Conservation (phyloP, 495 filamentous ascomycete species). For the Hypoxylon fragiforme region DNA sequence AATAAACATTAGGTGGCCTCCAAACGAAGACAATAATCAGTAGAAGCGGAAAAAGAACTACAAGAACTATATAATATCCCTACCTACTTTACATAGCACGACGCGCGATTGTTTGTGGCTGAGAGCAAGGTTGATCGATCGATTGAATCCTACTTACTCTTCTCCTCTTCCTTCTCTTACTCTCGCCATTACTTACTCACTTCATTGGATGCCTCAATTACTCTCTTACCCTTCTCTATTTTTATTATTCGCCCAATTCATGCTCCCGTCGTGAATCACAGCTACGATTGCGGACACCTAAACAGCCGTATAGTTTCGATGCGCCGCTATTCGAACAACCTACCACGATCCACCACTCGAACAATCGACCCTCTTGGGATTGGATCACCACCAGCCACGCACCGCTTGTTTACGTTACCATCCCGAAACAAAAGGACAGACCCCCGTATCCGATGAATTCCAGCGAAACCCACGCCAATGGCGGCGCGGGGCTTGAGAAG, state of each 20-base stretch:
- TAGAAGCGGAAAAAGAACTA: too few species aligned
- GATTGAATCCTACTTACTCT: slow-evolving; percentile 14
- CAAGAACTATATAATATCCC: too few species aligned
- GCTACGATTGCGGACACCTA: too few species aligned
- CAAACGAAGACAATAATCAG: too few species aligned
- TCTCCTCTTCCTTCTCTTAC: not conserved
- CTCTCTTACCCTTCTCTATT: too few species aligned
- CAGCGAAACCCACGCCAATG: slow-evolving; percentile 27
- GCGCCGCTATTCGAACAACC: slow-evolving; percentile 9
- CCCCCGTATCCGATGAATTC: slow-evolving; percentile 31
- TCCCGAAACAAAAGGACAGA: slow-evolving; percentile 15
- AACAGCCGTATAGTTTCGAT: slow-evolving; percentile 17
- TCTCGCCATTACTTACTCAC: not conserved
- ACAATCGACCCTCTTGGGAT: slow-evolving; percentile 14
- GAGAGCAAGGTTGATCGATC: slow-evolving; percentile 7
- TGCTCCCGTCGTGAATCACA: too few species aligned
- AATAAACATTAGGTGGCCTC: too few species aligned
- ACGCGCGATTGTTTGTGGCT: slow-evolving; percentile 15
- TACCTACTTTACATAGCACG: too few species aligned
- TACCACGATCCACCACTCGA: slow-evolving; percentile 12
- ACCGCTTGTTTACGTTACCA: slow-evolving; percentile 22
- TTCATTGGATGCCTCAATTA: too few species aligned
- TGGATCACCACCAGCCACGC: slow-evolving; percentile 6
- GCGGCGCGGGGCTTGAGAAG: slow-evolving; percentile 24
- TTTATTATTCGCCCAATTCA: not conserved